Evolutionary conservation across 1,139 yeast species (phyloP), one percentile per base, ranked within the genome.

Genomic region (Scheffersomyces segobiensis): DNA sequence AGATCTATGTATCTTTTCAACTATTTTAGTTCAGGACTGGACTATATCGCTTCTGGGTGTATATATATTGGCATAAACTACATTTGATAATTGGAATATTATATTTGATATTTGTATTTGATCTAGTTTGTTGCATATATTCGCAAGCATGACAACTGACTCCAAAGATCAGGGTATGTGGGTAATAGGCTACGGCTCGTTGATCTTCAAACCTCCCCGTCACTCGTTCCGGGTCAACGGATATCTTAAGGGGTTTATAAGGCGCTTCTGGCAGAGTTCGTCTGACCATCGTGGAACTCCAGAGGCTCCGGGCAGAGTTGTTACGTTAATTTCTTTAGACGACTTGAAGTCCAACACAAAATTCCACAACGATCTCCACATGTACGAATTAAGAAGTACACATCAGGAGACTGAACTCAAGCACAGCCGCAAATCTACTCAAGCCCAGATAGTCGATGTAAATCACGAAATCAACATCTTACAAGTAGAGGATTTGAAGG

Each of bases 221-320:
- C 74, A 72, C 51, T 80, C 83, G 20, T 81, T 83, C 62, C 77
- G 86, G 50, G 86, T 90, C 8, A 87, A 91, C 0, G 98, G 98
- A 0, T 84, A 87, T 60, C 79, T 93, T 39, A 80, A 81, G 58
- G 97, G 97, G 0, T 92, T 79, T 65, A 84, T 89, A 2, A 79
- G 98, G 24, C 76, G 97, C 57, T 93, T 93, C 70, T 93, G 98
- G 98, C 97, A 93, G 73, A 85, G 91, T 51, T 88, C 96, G 6
- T 85, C 88, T 21, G 98, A 93, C 71, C 97, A 93, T 71, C 75
- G 98, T 56, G 98, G 98, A 0, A 90, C 97, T 0, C 92, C 92
- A 0, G 91, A 85, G 57, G 71, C 76, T 10, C 97, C 97, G 0
- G 98, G 98, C 0, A 74, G 98, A 52, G 98, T 93, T 1, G 97